Percentiles rank a stretch among this genome's conserved stretches.
These are phyloP conservation scores for Ampelomyces quisqualis DNA, from an alignment of 2,329 filamentous ascomycete genomes.

Conservation along the genomic window DNA sequence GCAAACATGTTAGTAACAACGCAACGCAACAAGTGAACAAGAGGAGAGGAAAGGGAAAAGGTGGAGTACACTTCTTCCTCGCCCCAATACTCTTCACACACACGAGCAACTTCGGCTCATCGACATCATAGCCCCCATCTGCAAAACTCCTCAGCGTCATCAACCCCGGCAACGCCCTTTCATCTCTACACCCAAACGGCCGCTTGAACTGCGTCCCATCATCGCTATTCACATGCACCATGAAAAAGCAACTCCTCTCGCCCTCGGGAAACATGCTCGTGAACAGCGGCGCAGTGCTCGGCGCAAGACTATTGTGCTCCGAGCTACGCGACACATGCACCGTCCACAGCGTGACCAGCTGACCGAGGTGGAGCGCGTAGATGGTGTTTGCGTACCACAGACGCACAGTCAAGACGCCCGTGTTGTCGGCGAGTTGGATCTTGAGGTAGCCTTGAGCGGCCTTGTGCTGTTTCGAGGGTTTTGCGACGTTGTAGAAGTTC, in stretches of 20 bases:
- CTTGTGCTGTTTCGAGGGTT: constrained; percentile 46
- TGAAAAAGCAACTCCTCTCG: constrained; percentile 55
- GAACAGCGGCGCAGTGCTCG: constrained; percentile 51
- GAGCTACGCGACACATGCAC: constrained; percentile 54
- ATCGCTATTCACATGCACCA: constrained; percentile 54
- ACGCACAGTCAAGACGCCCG: constrained; percentile 57
- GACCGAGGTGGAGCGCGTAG: constrained; percentile 54
- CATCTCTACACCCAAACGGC: constrained; percentile 49
- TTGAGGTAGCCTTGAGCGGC: constrained; percentile 56
- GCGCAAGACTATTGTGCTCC: constrained; percentile 45
- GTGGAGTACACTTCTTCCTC: constrained; percentile 49
- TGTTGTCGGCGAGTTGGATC: constrained; percentile 58
- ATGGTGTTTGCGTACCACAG: constrained; percentile 51
- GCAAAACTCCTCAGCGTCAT: constrained; percentile 61
- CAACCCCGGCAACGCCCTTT: constrained; percentile 47
- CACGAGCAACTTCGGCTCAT: constrained; percentile 55
- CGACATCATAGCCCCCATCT: constrained; percentile 56
- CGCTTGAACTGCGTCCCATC: constrained; percentile 47
- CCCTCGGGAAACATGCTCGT: constrained; percentile 61
- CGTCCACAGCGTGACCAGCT: constrained; percentile 59
- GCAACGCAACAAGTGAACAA: too few relatives aligned
- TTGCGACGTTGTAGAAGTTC: constrained; percentile 53
- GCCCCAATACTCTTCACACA: constrained; percentile 60
- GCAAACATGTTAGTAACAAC: not conserved
- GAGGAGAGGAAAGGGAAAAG: not conserved